phyloP scores from a whole-genome alignment of 306 rosid genomes.

The Mimosa bimucronata region DNA sequence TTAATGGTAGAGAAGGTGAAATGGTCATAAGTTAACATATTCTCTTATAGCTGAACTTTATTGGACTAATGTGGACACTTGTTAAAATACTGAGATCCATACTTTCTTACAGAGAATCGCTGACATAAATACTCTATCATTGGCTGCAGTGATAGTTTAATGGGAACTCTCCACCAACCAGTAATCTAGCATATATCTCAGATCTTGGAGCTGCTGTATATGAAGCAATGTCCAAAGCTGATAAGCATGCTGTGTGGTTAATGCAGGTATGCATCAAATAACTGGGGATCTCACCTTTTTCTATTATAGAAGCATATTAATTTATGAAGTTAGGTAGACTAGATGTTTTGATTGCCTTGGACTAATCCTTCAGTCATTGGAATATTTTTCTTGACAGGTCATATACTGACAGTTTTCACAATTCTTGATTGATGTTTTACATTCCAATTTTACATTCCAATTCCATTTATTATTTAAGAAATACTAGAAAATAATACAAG shows the following conservation, averaged over 20 bases:
- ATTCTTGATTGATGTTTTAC: no score
- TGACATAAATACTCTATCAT: constrained; percentile 28
- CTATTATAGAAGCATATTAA: neutral
- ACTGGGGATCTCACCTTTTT: constrained; percentile 26
- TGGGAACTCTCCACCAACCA: constrained; percentile 91
- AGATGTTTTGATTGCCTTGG: no score
- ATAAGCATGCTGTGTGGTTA: constrained; percentile 95
- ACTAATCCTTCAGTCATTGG: no score
- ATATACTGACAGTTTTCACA: no score
- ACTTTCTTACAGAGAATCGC: constrained; percentile 29
- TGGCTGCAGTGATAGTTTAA: constrained; percentile 85
- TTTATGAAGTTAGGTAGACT: no score
- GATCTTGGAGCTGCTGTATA: constrained; percentile 91
- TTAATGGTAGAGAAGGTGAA: neutral
- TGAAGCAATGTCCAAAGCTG: constrained; percentile 83
- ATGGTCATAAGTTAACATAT: constrained; percentile 1
- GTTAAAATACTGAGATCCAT: constrained; percentile 5
- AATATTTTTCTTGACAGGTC: no score
- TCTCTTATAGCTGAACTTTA: constrained; percentile 18
- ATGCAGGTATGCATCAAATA: constrained; percentile 84
- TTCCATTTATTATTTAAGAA: no score
- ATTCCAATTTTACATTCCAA: no score
- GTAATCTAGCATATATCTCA: constrained; percentile 72
- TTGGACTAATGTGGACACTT: constrained; percentile 10
- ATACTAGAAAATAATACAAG: no score